Evolutionary conservation across 495 filamentous ascomycete species (phyloP).

Genomic region (Geopyxis carbonaria): DNA sequence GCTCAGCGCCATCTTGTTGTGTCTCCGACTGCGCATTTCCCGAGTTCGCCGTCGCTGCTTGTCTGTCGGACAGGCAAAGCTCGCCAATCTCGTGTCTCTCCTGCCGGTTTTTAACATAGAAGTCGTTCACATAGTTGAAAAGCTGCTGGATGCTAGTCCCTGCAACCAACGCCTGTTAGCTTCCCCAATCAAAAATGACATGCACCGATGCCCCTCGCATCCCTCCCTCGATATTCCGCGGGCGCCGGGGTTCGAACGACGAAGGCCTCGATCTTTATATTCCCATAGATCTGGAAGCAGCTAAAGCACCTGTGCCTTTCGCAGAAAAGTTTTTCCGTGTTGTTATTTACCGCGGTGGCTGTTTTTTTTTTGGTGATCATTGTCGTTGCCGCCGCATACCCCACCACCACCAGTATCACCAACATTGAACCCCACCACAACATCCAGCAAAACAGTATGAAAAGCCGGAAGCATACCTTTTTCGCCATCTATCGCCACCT

Average conservation of each 20-base stretch:
- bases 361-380: background rate
- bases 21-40: background rate
- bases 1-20: background rate
- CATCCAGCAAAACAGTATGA: background rate
- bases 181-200: no score
- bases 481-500: slow-evolving; percentile 23
- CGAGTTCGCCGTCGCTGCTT: background rate
- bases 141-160: slow-evolving; percentile 21
- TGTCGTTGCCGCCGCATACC: slow-evolving; percentile 7
- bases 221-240: background rate
- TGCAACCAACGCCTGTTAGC: background rate
- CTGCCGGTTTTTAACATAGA: slow-evolving; percentile 19
- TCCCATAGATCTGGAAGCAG: background rate
- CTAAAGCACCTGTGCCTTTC: slow-evolving; percentile 9
- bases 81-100: slow-evolving; percentile 1
- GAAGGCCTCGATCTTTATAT: no score
- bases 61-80: no score
- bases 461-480: slow-evolving; percentile 17
- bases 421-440: background rate
- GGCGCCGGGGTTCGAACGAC: background rate
- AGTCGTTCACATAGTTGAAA: slow-evolving; percentile 23
- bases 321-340: slow-evolving; percentile 1
- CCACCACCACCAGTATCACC: slow-evolving; percentile 3
- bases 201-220: background rate
- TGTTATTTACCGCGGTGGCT: background rate